Evolutionary conservation across 164 flowering plant genomes (phyloP), one percentile per base, ranked within the genome.

Genomic region (Protea cynaroides): DNA sequence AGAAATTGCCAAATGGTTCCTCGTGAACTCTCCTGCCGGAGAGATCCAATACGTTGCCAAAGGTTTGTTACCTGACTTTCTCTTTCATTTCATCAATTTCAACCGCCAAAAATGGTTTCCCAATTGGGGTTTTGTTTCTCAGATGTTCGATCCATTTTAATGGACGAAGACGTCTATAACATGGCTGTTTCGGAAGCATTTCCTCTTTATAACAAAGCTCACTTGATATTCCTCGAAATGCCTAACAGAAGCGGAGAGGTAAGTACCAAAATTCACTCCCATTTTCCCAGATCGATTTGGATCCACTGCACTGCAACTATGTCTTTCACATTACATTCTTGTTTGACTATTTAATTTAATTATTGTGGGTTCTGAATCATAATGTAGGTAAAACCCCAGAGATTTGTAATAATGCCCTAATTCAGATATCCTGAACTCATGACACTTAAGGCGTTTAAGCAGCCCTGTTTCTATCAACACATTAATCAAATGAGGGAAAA

Each of bases 1-100:
- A 52, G 85, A 89, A 69, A 88, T 94, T 73, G 99, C 96, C 64
- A 91, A 89, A 69, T 94, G 99, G 99, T 94, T 94, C 72, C 94
- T 94, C 69, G 81, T 83, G 65, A 85, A 94, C 66, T 72, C 99
- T 58, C 99, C 99, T 60, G 78, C 90, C 60, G 99, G 99, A 6
- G 99, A 94, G 79, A 88, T 94, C 76, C 85, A 91, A 64, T 94
- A 86, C 85, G 86, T 94, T 22, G 88, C 97, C 76, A 86, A 89
- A 91, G 99, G 99, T 90, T 18, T 37, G 21, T 15, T 59, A 52
- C 53, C 56, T 57, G 22, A 17, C 34, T 58, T 22, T 21, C 25
- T 21, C 25, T n/a, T 6, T 13, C 8, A 1, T 10, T 22, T 22
- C 8, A 11, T 19, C 37, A 43, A 5, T 56, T n/a, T 53, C 37